phyloP scores from a whole-genome alignment of 1,139 yeast species.

The Debaryomyces subglobosus region DNA sequence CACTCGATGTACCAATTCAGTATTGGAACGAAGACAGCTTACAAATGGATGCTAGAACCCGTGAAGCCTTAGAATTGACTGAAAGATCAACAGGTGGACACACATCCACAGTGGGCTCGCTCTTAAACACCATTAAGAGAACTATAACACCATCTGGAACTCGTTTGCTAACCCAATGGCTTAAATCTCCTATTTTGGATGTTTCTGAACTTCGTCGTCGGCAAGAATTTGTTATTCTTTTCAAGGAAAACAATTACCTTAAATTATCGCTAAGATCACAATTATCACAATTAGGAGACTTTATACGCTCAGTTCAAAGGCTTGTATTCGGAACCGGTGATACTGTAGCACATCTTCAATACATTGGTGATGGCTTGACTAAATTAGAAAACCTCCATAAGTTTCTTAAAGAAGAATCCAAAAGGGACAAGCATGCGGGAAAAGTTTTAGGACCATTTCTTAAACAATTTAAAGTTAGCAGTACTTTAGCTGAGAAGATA shows the following conservation, averaged over 20 bases:
- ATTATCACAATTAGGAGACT: slow-evolving; percentile 38
- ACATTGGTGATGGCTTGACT: slow-evolving; percentile 36
- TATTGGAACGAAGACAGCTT: slow-evolving; percentile 53
- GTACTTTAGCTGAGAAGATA: slow-evolving; percentile 30
- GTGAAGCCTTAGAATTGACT: slow-evolving; percentile 76
- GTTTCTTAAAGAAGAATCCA: slow-evolving; percentile 23
- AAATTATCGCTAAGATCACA: slow-evolving; percentile 29
- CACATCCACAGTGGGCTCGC: slow-evolving; percentile 66
- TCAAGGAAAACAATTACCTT: slow-evolving; percentile 44
- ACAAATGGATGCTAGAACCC: slow-evolving; percentile 82
- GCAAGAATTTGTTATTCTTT: slow-evolving; percentile 62
- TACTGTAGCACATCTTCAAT: slow-evolving; percentile 30
- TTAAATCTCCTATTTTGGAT: slow-evolving; percentile 76
- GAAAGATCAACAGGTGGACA: slow-evolving; percentile 56
- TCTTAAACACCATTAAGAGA: slow-evolving; percentile 65
- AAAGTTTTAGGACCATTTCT: slow-evolving; percentile 23
- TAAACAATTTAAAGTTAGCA: slow-evolving; percentile 32
- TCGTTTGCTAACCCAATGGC: slow-evolving; percentile 76
- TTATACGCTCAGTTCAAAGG: slow-evolving; percentile 41
- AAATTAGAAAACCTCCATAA: slow-evolving; percentile 28
- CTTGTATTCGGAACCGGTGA: slow-evolving; percentile 42
- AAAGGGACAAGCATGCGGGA: slow-evolving; percentile 13
- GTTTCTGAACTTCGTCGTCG: slow-evolving; percentile 57
- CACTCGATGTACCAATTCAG: slow-evolving; percentile 40
- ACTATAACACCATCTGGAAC: slow-evolving; percentile 86